These are phyloP conservation scores for Torulaspora delbrueckii DNA, from an alignment of 805 yeast genomes.

Conservation along the genomic window DNA sequence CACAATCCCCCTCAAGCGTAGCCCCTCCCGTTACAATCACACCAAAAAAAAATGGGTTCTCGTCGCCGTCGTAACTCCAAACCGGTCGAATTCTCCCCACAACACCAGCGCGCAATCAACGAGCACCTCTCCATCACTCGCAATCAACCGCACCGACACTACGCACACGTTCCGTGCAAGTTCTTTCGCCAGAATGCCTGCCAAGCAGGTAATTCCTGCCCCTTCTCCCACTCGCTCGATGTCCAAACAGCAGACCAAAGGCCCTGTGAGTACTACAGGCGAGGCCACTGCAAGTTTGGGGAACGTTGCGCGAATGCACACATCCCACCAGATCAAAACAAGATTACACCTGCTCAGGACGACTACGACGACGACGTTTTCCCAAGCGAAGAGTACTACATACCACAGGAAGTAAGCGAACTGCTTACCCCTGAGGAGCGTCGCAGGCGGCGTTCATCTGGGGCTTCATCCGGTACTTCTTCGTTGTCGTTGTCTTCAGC, in stretches of 20 bases:
- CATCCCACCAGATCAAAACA: constrained; percentile 70
- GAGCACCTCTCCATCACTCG: constrained; percentile 30
- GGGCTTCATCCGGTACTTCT: constrained; percentile 35
- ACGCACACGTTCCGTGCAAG: constrained; percentile 91
- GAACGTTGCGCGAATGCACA: constrained; percentile 92
- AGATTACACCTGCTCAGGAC: neutral
- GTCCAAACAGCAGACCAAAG: constrained; percentile 42
- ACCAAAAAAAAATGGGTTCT: neutral
- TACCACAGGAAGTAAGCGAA: constrained; percentile 78
- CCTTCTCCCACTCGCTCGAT: constrained; percentile 76
- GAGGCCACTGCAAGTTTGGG: constrained; percentile 97
- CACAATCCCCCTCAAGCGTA: neutral
- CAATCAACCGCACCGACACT: constrained; percentile 19
- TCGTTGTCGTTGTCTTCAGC: constrained; percentile 8
- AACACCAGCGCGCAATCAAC: constrained; percentile 26
- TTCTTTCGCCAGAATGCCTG: constrained; percentile 89
- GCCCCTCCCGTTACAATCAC: neutral
- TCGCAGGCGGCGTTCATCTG: constrained; percentile 59
- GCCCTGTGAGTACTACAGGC: constrained; percentile 83
- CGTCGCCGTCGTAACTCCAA: neutral
- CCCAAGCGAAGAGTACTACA: constrained; percentile 53
- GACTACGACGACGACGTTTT: constrained; percentile 37
- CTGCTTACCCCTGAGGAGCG: constrained; percentile 77
- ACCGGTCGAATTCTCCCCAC: constrained; percentile 17
- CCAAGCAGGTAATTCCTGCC: constrained; percentile 90